Evolutionary conservation across 163 green algal genomes (phyloP), one percentile per base, ranked within the genome.

Genomic region (Prototheca wickerhamii): DNA sequence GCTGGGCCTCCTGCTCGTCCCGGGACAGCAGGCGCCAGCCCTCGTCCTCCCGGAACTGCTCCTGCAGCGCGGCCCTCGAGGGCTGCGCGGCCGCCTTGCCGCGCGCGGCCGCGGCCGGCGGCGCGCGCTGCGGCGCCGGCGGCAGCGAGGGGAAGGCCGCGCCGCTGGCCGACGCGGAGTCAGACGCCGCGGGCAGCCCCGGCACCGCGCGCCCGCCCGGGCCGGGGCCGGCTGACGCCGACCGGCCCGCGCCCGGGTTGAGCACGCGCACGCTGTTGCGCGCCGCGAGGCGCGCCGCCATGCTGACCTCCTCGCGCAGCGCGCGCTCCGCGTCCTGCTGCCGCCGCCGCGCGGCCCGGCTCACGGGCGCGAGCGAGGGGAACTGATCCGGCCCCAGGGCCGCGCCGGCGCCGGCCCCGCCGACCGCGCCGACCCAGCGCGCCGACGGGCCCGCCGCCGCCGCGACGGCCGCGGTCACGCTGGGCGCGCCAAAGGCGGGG

Each of bases 291-390:
- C 10, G 12, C 46, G 10, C 46, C 46, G 18, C 46, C 46, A 54
- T 28, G 46, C 46, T 30, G 5, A 28, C 10, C 46, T 30, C 15
- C 18, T 25, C 15, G 15, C 5, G 12, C 46, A 23, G 40, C 15
- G 40, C 12, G 12, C 10, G 40, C 40, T 15, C 15, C 12, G 40
- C 40, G 40, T 49, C 44, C 6, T 50, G 7, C 60, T 29, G 25
- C 10, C 58, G 51, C 37, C 31, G 23, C 58, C 65, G 60, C n/a
- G 51, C 40, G 31, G 58, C 53, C 44, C 64, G 63, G 7, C 40
- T 58, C 30, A 32, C 52, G 31, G 68, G 68, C 61, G 85, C 84
- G 46, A 92, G 71, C 0, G 79, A 72, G 3, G 85, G 85, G 52
- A 92, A 92, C 63, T 92, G 68, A 31, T 79, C 58, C n/a, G 62